Evolutionary conservation across 2,329 filamentous ascomycete species (phyloP), one percentile per base, ranked within the genome.

Genomic region (Chrysosporium keratinophilum): DNA sequence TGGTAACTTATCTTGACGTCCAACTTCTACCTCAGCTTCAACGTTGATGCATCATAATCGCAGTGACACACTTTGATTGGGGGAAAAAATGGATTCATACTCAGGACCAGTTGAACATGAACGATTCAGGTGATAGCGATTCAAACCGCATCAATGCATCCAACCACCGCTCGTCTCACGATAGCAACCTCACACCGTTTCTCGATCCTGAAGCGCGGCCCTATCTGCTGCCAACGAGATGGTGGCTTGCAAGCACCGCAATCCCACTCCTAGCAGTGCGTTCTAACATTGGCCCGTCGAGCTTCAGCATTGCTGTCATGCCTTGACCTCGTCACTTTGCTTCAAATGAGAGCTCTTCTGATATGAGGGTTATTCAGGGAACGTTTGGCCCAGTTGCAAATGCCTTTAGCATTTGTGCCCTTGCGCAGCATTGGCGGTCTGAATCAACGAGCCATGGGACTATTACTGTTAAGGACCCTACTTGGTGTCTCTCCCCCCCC

Each of bases 241-340:
- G 78, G 78, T 83, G 79, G 79, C 78, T 82, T 61, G 78, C 78
- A 2, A 79, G 76, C 17, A 82, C 79, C 7, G 77, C 74, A 33
- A 77, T 76, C 60, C 80, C 80, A 12, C 67, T 82, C 2, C 68
- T 81, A 35, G 79, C 79, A 17, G 67, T 68, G 60, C 37, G 65
- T 56, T 23, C 34, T 31, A 7, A 48, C 17, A 48, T 37, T 10
- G 15, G n/a, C 41, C 20, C n/a, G 11, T 43, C 19, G 11, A 43
- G n/a, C 41, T 10, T 15, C 19, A 17, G 5, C n/a, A 11, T 43
- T 7, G 17, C 41, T 5, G 39, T 15, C 39, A 41, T 41, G n/a
- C 39, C 39, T 15, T 41, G 10, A 41, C 39, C 15, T 41, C 15
- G 12, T 33, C 19, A 10, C 23, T 3, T n/a, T 6, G 2, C 3